Base-by-base conservation (phyloP, 2,329 filamentous ascomycete species). In the Microsporum ferrugineum region DNA sequence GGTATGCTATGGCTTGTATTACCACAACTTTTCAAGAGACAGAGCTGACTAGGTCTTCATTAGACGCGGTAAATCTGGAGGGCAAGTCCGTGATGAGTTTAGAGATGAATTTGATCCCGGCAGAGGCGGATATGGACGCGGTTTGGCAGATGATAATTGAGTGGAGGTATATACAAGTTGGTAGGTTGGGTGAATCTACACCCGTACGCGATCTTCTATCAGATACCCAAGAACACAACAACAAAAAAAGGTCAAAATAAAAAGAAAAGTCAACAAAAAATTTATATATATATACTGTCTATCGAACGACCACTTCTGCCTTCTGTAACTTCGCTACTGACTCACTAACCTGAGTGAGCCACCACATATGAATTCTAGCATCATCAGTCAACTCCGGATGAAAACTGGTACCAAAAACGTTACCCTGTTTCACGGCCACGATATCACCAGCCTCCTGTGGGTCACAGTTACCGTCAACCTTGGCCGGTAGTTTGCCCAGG, bases 1-100 rank as follows among this genome's bases (percentile, higher is more conserved):
- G 91, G 76, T 81, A 77, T 58, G 78, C 23, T 71, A 38, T 36
- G 53, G 17, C 41, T 14, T n/a, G 34, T 23, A 14, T 7, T 57
- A 23, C 38, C 10, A 14, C 5, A 14, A 1, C 2, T 14, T 5
- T 29, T 2, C 2, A 14, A 7, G 38, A 27, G 38, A 38, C 10
- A 7, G 38, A 3, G 55, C 55, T 57, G n/a, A 60, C 12, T 0
- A 23, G 17, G 17, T 1, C 33, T 38, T 38, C 38, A 36, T 36
- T 65, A 80, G 82, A 64, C 86, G 92, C 59, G 92, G 92, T 69
- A 96, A 95, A 79, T 95, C 89, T 63, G 94, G 94, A 62, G 94
- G 94, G 3, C 94, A 99, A 77, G 94, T 99, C 64, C 85, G 94
- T 66, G 94, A 99, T 73, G 95, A 99, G 79, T 99, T 97, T 76